These are phyloP conservation scores for Xanthoparmelia taractica DNA, from an alignment of 495 filamentous ascomycete species.

Conservation along the genomic window DNA sequence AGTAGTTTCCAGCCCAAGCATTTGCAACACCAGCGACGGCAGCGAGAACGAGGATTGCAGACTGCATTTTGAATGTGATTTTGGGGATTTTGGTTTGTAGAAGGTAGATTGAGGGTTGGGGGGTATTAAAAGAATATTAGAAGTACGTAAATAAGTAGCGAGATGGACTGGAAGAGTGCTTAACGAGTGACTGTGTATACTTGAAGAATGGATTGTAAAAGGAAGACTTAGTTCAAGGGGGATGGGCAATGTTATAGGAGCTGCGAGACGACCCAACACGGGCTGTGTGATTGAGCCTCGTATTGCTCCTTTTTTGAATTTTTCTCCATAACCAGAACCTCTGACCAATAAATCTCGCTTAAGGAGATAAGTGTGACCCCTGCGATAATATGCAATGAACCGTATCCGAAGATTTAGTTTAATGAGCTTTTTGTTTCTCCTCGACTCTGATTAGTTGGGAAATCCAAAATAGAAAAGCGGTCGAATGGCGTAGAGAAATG, in stretches of 20 bases:
- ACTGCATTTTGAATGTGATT: slow-evolving; percentile 69
- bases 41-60: slow-evolving; percentile 55
- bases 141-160: slow-evolving; percentile 2
- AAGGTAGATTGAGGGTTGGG: slow-evolving; percentile 1
- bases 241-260: neutral
- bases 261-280: neutral
- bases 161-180: slow-evolving; percentile 12
- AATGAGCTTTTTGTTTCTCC: neutral
- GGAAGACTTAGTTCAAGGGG: neutral
- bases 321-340: neutral
- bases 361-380: no score
- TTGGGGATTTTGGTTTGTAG: slow-evolving; percentile 9
- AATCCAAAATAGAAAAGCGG: neutral
- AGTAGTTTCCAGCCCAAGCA: slow-evolving; percentile 21
- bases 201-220: slow-evolving; percentile 7
- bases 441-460: neutral
- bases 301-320: neutral
- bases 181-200: slow-evolving; percentile 23
- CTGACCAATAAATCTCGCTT: no score
- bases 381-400: neutral
- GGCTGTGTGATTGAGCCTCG: slow-evolving; percentile 4
- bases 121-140: slow-evolving; percentile 17
- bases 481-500: no score
- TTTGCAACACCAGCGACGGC: slow-evolving; percentile 41
- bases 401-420: neutral